Conservation (phyloP, 345 rosid species). For the Ceriops decandra region DNA sequence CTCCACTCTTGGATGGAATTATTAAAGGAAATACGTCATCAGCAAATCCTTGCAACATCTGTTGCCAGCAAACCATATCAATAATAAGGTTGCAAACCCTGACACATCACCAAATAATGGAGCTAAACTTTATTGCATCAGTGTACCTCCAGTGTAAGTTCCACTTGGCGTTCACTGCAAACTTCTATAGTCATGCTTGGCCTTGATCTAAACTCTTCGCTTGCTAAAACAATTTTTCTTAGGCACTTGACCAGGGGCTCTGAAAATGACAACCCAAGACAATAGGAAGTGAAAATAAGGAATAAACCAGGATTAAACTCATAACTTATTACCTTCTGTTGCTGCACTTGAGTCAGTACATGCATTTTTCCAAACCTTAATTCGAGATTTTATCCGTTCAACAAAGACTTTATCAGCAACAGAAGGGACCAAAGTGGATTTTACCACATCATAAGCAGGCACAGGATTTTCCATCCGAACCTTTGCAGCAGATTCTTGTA, state of each 20-base stretch:
- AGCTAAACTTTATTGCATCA: constrained; percentile 4
- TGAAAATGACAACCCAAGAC: constrained; percentile 24
- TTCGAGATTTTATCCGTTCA: constrained; percentile 61
- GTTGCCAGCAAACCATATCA: constrained; percentile 10
- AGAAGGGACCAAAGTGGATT: constrained; percentile 41
- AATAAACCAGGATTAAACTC: background rate
- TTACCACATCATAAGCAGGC: constrained; percentile 22
- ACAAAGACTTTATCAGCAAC: constrained; percentile 72
- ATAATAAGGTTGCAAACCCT: background rate
- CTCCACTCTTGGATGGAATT: constrained; percentile 67
- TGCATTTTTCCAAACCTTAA: constrained; percentile 64
- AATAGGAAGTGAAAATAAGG: constrained; percentile 1
- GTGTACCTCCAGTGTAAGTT: constrained; percentile 63
- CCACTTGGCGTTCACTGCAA: constrained; percentile 81
- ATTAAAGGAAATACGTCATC: constrained; percentile 69
- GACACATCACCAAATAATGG: background rate
- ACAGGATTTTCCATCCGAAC: constrained; percentile 51
- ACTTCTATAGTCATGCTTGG: constrained; percentile 72
- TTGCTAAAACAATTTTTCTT: constrained; percentile 50
- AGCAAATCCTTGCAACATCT: constrained; percentile 63
- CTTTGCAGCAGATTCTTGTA: constrained; percentile 67
- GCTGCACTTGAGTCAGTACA: constrained; percentile 32
- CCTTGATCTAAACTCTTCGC: constrained; percentile 62
- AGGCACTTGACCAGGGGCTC: constrained; percentile 58
- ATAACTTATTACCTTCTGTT: constrained; percentile 42